Percentiles rank a stretch among this genome's conserved stretches.
phyloP scores from a whole-genome alignment of 495 filamentous ascomycete species.

The Trichoderma parareesei region DNA sequence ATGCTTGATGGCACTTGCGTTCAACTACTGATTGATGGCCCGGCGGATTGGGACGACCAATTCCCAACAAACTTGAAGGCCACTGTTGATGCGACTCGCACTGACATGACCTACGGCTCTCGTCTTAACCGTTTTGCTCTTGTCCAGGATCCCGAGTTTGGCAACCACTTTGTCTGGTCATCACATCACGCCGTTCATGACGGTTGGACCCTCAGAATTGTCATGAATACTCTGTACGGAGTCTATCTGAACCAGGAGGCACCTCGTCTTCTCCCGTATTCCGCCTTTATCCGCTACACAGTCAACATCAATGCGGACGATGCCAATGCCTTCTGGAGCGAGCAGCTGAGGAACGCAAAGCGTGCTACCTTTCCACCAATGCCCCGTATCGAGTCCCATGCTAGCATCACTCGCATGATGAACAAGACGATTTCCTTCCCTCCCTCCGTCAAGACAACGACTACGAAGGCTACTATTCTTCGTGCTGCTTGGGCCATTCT shows the following conservation, averaged over 20 bases:
- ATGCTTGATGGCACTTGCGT: neutral
- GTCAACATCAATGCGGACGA: neutral
- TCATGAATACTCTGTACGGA: conserved; percentile 13
- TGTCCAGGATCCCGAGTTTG: conserved; percentile 12
- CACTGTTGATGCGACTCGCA: neutral
- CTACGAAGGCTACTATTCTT: conserved; percentile 35
- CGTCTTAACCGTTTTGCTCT: conserved; percentile 21
- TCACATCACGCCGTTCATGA: conserved; percentile 12
- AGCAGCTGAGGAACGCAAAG: neutral
- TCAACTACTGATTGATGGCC: neutral
- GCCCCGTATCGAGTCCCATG: neutral
- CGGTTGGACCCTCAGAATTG: conserved; percentile 5
- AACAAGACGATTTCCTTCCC: conserved; percentile 8
- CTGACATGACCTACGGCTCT: conserved; percentile 12
- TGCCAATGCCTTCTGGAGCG: neutral
- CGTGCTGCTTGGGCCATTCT: conserved; percentile 22
- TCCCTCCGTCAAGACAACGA: conserved; percentile 5
- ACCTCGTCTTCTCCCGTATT: neutral
- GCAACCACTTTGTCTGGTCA: conserved; percentile 42
- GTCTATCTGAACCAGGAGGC: neutral
- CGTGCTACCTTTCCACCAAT: neutral
- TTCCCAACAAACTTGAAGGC: neutral
- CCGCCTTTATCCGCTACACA: conserved; percentile 5
- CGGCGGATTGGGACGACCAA: neutral
- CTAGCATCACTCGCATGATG: conserved; percentile 6